Conservation (phyloP, 2,329 filamentous ascomycete species). For the Falciphora oryzae region DNA sequence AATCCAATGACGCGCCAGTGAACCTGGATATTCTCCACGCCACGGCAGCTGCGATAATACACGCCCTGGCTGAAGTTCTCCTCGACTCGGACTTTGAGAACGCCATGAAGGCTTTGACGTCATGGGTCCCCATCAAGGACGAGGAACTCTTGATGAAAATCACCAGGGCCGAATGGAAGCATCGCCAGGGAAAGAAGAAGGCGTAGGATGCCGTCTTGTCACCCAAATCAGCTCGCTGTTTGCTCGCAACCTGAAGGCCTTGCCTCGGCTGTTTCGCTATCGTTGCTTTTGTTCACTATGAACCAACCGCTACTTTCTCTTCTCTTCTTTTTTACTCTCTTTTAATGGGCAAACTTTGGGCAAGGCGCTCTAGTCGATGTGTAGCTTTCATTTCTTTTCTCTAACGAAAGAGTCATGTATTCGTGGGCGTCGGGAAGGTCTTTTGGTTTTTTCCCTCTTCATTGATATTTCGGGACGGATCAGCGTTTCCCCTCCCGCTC, state of each 20-base stretch:
- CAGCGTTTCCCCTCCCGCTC: background rate
- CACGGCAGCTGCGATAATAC: conserved; percentile 81
- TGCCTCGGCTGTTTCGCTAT: background rate
- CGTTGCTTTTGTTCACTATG: background rate
- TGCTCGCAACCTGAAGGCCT: background rate
- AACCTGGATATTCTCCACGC: conserved; percentile 87
- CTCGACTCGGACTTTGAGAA: conserved; percentile 95
- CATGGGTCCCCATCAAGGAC: conserved; percentile 89
- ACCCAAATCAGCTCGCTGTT: background rate
- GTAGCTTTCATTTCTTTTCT: background rate
- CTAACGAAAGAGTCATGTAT: background rate
- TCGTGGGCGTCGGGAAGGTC: background rate
- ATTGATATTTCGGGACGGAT: background rate
- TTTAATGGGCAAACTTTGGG: background rate
- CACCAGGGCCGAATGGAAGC: conserved; percentile 79
- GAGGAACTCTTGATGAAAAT: conserved; percentile 92
- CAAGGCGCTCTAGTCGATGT: background rate
- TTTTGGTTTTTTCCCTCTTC: background rate
- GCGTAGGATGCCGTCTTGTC: conserved; percentile 19
- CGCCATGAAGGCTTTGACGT: conserved; percentile 93
- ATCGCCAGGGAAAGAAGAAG: conserved; percentile 40
- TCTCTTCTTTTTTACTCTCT: too few relatives aligned
- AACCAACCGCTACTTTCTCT: background rate
- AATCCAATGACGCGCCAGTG: conserved; percentile 33
- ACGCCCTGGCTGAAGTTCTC: conserved; percentile 81